Conservation (phyloP, 768 basidiomycete genomes). For the Agrocybe pediades region DNA sequence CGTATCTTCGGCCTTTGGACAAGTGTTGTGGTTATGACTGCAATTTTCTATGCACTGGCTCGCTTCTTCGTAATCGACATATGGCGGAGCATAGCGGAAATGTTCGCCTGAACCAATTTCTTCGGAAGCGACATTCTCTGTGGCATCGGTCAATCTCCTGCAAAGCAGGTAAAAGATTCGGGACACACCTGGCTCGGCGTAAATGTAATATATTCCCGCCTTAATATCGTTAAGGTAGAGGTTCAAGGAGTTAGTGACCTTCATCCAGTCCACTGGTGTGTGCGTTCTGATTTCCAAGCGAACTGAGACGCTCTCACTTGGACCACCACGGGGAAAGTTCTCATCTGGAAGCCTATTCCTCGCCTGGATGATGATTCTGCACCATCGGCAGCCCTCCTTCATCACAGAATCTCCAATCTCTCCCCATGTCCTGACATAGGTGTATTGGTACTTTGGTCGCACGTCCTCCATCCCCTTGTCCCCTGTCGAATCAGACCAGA, state of each 20-base stretch:
- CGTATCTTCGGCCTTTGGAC: neutral
- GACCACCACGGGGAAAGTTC: neutral
- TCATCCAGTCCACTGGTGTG: too few species aligned
- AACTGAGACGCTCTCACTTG: neutral
- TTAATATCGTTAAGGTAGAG: neutral
- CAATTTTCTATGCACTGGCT: neutral
- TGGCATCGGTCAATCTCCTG: neutral
- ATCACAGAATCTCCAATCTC: neutral
- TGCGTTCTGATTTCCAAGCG: neutral
- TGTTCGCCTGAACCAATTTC: neutral
- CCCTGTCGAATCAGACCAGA: too few species aligned
- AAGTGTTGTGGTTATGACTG: neutral
- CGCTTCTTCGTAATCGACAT: neutral
- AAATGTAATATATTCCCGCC: neutral
- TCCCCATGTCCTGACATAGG: neutral
- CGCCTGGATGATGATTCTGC: neutral
- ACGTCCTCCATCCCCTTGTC: too few species aligned
- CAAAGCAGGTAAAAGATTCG: neutral
- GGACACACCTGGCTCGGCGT: neutral
- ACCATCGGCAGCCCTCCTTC: neutral
- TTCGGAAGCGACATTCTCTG: neutral
- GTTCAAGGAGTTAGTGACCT: neutral
- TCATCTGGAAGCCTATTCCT: neutral
- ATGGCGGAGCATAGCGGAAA: neutral
- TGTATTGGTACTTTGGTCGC: neutral